Evolutionary conservation across 164 flowering plant species (phyloP).

Genomic region (Annona squamosa): DNA sequence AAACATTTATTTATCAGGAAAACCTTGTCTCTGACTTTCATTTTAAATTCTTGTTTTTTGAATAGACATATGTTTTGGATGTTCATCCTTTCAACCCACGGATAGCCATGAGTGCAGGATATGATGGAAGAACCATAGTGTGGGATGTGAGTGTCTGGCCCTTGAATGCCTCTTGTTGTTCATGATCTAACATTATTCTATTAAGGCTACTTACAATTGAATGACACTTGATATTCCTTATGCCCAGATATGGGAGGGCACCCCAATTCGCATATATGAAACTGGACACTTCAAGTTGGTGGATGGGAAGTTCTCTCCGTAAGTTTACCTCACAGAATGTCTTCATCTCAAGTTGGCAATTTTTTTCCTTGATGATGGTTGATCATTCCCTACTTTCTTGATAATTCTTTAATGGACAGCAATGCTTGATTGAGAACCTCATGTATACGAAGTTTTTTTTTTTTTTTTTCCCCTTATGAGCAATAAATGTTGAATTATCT

Average conservation of each 20-base stretch:
- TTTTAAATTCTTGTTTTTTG: conserved; percentile 12
- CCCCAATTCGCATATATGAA: conserved; percentile 72
- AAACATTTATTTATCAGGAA: not conserved
- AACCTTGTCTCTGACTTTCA: conserved; percentile 6
- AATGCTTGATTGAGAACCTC: no score
- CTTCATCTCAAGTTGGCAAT: conserved; percentile 2
- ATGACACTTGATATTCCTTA: conserved; percentile 11
- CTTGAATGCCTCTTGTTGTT: not conserved
- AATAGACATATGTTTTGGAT: conserved; percentile 93
- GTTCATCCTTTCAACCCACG: conserved; percentile 98
- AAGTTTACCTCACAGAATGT: conserved; percentile 32
- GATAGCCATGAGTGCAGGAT: conserved; percentile 99
- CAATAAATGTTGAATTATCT: no score
- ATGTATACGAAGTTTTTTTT: no score
- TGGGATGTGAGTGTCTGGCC: conserved; percentile 87
- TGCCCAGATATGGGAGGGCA: conserved; percentile 93
- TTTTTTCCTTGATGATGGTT: not conserved
- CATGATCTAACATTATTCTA: not conserved
- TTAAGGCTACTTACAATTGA: conserved; percentile 4
- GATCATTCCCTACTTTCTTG: not conserved
- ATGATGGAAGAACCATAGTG: conserved; percentile 91
- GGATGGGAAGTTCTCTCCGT: conserved; percentile 98
- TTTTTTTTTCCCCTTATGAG: no score
- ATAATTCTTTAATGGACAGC: no score
- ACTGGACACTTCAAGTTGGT: conserved; percentile 86